A percentile compares a stretch with the other conserved stretches of the same genome.
Evolutionary conservation across 139 green algal genomes (phyloP).

Genomic region (Tetratostichococcus sp.): DNA sequence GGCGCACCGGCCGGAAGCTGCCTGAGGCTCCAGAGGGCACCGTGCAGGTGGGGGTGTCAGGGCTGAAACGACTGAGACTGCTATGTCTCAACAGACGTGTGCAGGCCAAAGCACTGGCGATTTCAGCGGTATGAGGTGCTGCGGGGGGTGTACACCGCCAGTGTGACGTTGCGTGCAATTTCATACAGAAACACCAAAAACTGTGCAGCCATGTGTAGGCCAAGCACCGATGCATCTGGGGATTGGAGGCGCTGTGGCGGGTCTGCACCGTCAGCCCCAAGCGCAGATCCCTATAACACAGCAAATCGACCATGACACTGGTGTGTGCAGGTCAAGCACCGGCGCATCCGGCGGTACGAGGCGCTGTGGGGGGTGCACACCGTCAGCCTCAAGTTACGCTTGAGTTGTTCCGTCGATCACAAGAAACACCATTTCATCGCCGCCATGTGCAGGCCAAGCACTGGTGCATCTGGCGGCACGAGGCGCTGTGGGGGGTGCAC

Average conservation of each 20-base stretch:
- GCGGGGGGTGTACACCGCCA: conserved; percentile 42
- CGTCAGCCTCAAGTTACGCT: conserved; percentile 24
- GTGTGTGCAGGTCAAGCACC: no score
- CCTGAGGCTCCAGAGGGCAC: conserved; percentile 17
- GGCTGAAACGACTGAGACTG: no score
- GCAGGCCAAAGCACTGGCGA: no score
- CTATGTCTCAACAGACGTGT: no score
- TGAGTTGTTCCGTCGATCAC: no score
- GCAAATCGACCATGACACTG: no score
- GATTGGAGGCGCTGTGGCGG: conserved; percentile 69
- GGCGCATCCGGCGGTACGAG: conserved; percentile 64
- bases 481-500: conserved; percentile 61
- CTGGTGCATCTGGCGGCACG: conserved; percentile 59
- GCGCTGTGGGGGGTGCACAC: conserved; percentile 56
- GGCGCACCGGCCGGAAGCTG: background rate
- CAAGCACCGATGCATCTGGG: conserved; percentile 45
- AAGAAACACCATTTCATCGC: no score
- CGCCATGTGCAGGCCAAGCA: conserved; percentile 46
- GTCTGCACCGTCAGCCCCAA: conserved; percentile 31
- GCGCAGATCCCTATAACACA: no score
- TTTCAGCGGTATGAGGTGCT: conserved; percentile 72
- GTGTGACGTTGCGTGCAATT: conserved; percentile 25
- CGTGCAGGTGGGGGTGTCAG: conserved; percentile 25
- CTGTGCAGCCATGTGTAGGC: no score
- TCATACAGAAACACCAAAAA: no score